Conservation (phyloP, 108 stramenopile species). For the Pseudonitzschia delicatissima region DNA sequence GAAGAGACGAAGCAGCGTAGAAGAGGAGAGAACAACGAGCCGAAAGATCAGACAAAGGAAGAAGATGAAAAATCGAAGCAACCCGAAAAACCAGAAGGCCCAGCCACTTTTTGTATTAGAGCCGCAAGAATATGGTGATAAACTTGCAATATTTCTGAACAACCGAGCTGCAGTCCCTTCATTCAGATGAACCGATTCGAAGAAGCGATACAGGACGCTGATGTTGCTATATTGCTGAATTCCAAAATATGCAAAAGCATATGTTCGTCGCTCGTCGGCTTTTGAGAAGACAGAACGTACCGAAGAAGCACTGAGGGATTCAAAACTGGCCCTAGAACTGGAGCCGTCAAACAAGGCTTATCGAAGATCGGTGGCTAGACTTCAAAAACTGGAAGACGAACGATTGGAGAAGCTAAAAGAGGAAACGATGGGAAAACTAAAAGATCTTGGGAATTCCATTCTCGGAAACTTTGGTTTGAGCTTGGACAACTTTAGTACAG, state of each 20-base stretch:
- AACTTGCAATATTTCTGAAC: conserved; percentile 73
- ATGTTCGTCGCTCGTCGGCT: conserved; percentile 70
- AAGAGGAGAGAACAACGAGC: conserved; percentile 13
- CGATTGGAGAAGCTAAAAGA: conserved; percentile 90
- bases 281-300: conserved; percentile 60
- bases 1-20: conserved; percentile 23
- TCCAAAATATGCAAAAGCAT: conserved; percentile 85
- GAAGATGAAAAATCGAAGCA: conserved; percentile 12
- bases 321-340: conserved; percentile 61
- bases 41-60: conserved; percentile 10
- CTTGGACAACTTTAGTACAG: conserved; percentile 94
- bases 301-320: conserved; percentile 65
- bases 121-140: conserved; percentile 35
- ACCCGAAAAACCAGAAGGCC: conserved; percentile 14
- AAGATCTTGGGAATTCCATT: conserved; percentile 94
- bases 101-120: conserved; percentile 14
- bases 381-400: conserved; percentile 72
- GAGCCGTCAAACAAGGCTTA: conserved; percentile 57
- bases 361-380: conserved; percentile 48
- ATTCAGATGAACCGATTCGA: conserved; percentile 60
- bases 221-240: conserved; percentile 64
- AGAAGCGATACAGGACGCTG: conserved; percentile 75
- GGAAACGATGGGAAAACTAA: conserved; percentile 93
- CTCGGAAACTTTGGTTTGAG: conserved; percentile 95
- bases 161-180: conserved; percentile 80